These are phyloP conservation scores for Tephrocybe sp. DNA, from an alignment of 768 basidiomycete genomes.

Conservation along the genomic window DNA sequence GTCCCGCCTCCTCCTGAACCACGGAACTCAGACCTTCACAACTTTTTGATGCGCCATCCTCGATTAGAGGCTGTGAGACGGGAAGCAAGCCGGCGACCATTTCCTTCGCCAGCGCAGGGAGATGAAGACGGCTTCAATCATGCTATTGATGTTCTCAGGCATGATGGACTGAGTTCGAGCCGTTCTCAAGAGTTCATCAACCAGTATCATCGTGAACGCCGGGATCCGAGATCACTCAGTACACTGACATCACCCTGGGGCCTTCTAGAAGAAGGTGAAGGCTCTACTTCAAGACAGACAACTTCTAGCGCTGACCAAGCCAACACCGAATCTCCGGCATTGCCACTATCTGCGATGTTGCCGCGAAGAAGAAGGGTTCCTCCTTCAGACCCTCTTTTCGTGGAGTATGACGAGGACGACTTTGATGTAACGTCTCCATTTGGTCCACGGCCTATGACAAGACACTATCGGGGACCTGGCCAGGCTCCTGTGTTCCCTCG, in stretches of 20 bases:
- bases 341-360: too few species aligned
- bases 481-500: constrained; percentile 16
- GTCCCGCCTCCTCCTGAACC: not conserved
- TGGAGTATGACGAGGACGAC: constrained; percentile 7
- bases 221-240: not conserved
- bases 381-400: not conserved
- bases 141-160: constrained; percentile 30
- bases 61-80: constrained; percentile 27
- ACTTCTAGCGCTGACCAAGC: not conserved
- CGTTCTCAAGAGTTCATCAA: constrained; percentile 30
- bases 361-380: constrained; percentile 6
- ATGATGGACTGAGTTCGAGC: constrained; percentile 22
- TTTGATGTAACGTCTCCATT: not conserved
- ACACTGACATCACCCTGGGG: constrained; percentile 13
- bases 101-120: constrained; percentile 5
- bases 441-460: not conserved
- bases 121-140: constrained; percentile 24
- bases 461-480: constrained; percentile 10
- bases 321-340: not conserved
- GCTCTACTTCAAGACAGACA: not conserved
- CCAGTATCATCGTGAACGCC: constrained; percentile 23
- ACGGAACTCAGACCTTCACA: constrained; percentile 19
- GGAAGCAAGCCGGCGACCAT: constrained; percentile 13
- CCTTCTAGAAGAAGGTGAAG: constrained; percentile 10
- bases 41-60: constrained; percentile 20